Conservation (phyloP, 2,329 filamentous ascomycete genomes). For the Xylariales sp. region DNA sequence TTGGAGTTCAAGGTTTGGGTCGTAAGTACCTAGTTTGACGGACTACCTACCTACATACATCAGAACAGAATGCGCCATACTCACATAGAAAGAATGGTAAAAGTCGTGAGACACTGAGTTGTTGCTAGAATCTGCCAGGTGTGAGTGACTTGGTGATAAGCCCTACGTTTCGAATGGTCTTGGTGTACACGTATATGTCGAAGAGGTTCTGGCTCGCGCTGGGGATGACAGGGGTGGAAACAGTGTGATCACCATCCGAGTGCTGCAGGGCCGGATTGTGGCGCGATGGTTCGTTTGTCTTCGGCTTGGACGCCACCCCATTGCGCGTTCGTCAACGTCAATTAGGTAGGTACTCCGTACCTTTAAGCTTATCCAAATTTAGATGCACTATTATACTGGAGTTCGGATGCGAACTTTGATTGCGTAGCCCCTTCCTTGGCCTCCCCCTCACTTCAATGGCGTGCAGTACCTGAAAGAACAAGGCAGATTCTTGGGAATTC, state of each 20-base stretch:
- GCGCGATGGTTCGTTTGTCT: background rate
- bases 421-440: too few species aligned
- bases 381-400: background rate
- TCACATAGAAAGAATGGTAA: slow-evolving; percentile 7
- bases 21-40: background rate
- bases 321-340: slow-evolving; percentile 5
- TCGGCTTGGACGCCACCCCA: background rate
- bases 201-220: background rate
- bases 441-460: too few species aligned
- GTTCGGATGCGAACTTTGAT: too few species aligned
- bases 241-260: background rate
- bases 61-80: background rate
- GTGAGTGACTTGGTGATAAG: too few species aligned
- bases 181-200: too few species aligned
- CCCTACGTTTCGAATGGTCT: too few species aligned
- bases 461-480: too few species aligned
- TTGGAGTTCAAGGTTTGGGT: too few species aligned
- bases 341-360: too few species aligned
- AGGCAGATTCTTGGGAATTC: too few species aligned
- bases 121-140: too few species aligned
- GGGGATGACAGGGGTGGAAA: too few species aligned
- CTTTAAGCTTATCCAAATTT: slow-evolving; percentile 6
- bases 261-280: background rate
- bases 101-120: slow-evolving; percentile 1
- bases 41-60: background rate